phyloP scores from a whole-genome alignment of 192 early-diverging fungal species.

The Coemansia sp. region DNA sequence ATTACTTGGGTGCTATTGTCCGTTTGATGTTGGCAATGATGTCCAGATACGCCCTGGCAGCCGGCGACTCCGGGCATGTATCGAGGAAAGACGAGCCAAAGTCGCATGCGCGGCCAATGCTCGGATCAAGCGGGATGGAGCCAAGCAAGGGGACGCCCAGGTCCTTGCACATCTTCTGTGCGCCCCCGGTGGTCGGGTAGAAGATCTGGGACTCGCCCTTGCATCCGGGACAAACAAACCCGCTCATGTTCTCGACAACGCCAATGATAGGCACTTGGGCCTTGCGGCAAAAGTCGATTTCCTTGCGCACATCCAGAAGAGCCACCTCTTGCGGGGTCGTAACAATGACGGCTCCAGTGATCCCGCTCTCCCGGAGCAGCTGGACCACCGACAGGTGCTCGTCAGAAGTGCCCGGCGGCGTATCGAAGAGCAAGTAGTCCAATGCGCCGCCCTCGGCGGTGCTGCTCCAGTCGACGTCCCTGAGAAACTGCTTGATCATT shows the following conservation, averaged over 20 bases:
- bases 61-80: constrained; percentile 79
- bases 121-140: constrained; percentile 75
- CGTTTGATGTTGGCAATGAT: constrained; percentile 57
- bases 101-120: constrained; percentile 83
- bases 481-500: constrained; percentile 92
- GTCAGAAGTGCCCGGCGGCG: constrained; percentile 96
- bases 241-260: constrained; percentile 97
- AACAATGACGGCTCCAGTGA: constrained; percentile 88
- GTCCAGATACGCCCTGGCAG: constrained; percentile 64
- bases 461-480: constrained; percentile 90
- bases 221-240: constrained; percentile 94
- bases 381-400: constrained; percentile 91
- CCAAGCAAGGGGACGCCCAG: constrained; percentile 67
- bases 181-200: constrained; percentile 77
- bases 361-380: constrained; percentile 72
- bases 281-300: constrained; percentile 88
- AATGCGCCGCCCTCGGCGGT: constrained; percentile 29
- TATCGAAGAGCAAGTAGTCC: constrained; percentile 94
- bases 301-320: constrained; percentile 90
- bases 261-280: constrained; percentile 88
- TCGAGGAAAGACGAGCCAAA: constrained; percentile 89
- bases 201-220: constrained; percentile 74
- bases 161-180: constrained; percentile 65
- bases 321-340: constrained; percentile 94
- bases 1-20: constrained; percentile 2